These are phyloP conservation scores for Aureobasidium zeae DNA, from an alignment of 2,329 filamentous ascomycete genomes.

Conservation along the genomic window DNA sequence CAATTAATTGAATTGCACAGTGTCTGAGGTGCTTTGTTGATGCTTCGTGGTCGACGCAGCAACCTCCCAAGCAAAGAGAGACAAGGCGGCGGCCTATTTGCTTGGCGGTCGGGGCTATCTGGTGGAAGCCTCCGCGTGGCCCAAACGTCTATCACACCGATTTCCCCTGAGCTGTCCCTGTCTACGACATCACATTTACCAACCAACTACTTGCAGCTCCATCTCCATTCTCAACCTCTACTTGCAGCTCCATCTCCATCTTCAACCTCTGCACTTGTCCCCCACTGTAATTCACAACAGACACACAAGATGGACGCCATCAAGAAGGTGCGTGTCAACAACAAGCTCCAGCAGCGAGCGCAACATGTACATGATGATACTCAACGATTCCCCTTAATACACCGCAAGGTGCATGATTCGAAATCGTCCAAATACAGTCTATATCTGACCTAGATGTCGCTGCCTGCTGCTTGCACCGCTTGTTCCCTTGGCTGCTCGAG, in stretches of 20 bases:
- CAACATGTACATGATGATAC: conserved; percentile 12
- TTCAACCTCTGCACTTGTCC: background rate
- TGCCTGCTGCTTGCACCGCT: conserved; percentile 1
- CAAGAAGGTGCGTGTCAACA: conserved; percentile 31
- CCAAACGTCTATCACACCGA: conserved; percentile 15
- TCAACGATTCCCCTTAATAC: conserved; percentile 16
- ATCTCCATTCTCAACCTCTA: background rate
- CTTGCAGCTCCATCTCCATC: background rate
- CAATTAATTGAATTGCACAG: background rate
- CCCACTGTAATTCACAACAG: conserved; percentile 6
- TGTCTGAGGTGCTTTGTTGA: conserved; percentile 6
- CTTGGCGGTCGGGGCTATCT: background rate
- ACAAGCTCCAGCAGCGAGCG: conserved; percentile 22
- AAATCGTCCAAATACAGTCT: conserved; percentile 16
- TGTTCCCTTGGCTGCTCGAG: conserved; percentile 9
- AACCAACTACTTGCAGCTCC: background rate
- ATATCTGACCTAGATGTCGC: conserved; percentile 9
- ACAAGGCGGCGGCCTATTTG: background rate
- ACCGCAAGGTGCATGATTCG: conserved; percentile 15
- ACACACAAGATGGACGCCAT: conserved; percentile 33
- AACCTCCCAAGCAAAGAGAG: too few relatives aligned
- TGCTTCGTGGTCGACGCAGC: conserved; percentile 7
- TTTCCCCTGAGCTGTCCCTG: conserved; percentile 9
- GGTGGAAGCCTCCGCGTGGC: conserved; percentile 10
- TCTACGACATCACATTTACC: background rate